Conservation (phyloP, 2,329 filamentous ascomycete genomes). For the Cadophora luteo-olivacea region DNA sequence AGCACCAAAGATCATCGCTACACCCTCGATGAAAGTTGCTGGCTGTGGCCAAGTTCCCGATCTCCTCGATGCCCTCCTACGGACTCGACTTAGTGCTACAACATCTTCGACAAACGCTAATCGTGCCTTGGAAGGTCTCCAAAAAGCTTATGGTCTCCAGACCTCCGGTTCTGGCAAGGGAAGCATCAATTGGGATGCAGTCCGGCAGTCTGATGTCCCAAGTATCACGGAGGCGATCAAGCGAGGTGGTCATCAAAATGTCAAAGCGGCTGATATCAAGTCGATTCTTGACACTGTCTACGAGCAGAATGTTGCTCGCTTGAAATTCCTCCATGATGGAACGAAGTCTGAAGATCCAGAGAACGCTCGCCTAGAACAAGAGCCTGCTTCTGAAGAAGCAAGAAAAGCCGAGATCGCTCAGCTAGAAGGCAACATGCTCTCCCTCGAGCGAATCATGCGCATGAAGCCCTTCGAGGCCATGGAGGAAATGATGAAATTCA, state of each 20-base stretch:
- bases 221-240: slow-evolving; percentile 75
- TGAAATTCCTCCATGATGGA: slow-evolving; percentile 54
- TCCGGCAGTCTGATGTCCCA: slow-evolving; percentile 62
- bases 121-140: slow-evolving; percentile 69
- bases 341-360: slow-evolving; percentile 50
- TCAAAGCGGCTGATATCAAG: slow-evolving; percentile 77
- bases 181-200: slow-evolving; percentile 77
- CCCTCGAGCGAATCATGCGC: slow-evolving; percentile 58
- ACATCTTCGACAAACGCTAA: slow-evolving; percentile 61
- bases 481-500: slow-evolving; percentile 56
- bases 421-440: slow-evolving; percentile 63
- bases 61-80: slow-evolving; percentile 59
- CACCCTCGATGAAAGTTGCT: slow-evolving; percentile 72
- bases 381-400: slow-evolving; percentile 51
- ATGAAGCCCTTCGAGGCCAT: slow-evolving; percentile 56
- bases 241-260: slow-evolving; percentile 71
- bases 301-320: slow-evolving; percentile 66
- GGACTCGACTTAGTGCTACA: slow-evolving; percentile 59
- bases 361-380: slow-evolving; percentile 49
- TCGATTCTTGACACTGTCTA: slow-evolving; percentile 75
- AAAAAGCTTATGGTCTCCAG: slow-evolving; percentile 67
- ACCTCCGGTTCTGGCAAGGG: slow-evolving; percentile 69
- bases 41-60: slow-evolving; percentile 67
- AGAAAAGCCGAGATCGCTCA: slow-evolving; percentile 64
- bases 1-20: slow-evolving; percentile 70